phyloP scores from a whole-genome alignment of 2,329 filamentous ascomycete genomes.

The Dactylellina sp. region DNA sequence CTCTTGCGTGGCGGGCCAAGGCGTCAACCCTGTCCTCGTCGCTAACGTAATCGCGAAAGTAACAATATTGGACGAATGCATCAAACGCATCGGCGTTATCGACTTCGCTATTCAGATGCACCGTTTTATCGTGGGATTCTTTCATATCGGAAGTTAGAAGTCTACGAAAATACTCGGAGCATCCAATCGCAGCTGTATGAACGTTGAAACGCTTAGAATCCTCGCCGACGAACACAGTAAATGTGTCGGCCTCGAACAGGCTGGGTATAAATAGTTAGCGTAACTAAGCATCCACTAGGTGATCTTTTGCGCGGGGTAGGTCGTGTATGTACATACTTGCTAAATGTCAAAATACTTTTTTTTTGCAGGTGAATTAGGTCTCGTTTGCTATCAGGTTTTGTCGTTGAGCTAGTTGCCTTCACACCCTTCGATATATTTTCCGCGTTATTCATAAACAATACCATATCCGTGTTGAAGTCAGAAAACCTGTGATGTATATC shows the following conservation, averaged over 20 bases:
- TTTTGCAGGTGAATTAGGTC: conserved; percentile 6
- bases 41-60: conserved; percentile 20
- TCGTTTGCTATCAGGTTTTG: neutral
- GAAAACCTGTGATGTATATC: conserved; percentile 34
- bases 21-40: conserved; percentile 3
- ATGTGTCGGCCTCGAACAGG: conserved; percentile 5
- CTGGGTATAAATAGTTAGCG: conserved; percentile 16
- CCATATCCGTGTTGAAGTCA: conserved; percentile 43
- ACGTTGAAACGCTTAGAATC: conserved; percentile 20
- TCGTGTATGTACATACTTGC: conserved; percentile 19
- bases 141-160: conserved; percentile 28
- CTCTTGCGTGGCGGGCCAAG: conserved; percentile 19
- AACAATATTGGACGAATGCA: conserved; percentile 44
- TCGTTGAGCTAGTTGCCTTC: conserved; percentile 1
- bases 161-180: conserved; percentile 31
- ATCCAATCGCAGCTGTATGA: conserved; percentile 23
- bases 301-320: neutral
- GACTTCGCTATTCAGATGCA: conserved; percentile 21
- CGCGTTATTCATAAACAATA: conserved; percentile 29
- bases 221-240: conserved; percentile 26
- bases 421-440: neutral
- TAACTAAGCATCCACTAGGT: conserved; percentile 3
- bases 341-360: conserved; percentile 15
- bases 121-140: conserved; percentile 20
- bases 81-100: conserved; percentile 29